Evolutionary conservation across 1,284 basidiomycete species (phyloP), one percentile per base, ranked within the genome.

Genomic region (Puccinia hordei): DNA sequence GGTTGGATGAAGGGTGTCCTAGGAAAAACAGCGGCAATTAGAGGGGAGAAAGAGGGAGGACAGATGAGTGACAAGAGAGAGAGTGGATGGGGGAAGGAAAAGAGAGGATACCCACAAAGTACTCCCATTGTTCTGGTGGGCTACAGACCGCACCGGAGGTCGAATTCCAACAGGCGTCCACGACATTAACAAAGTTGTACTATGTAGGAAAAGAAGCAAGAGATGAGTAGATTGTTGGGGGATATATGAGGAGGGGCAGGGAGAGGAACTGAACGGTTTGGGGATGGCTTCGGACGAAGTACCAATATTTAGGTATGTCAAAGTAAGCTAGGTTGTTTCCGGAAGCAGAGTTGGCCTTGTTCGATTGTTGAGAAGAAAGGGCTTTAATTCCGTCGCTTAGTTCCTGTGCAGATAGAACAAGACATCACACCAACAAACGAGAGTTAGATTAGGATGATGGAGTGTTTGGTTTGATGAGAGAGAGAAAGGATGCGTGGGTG

Each of bases 1-100:
- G 22, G 63, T 44, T 30, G 75, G 63, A 57, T 77, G 75, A 38
- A 77, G 63, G 5, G 75, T 77, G 55, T 77, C 75, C 75, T 77
- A 35, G 13, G 15, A 6, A 9, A 22, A 4, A 27, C 35, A 49
- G 10, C 53, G 41, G 17, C 13, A 35, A 27, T 41, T 6, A 51
- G 22, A 22, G 51, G 44, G 41, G 33, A 51, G 17, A n/a, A 33
- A 44, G 53, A 33, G 6, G 38, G 41, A 24, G 9, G 35, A 63
- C 41, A 75, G 24, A 24, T 6, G 22, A 27, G 44, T 8, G 22
- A 2, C 15, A 57, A n/a, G n/a, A n/a, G n/a, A n/a, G n/a, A n/a
- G n/a, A n/a, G n/a, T n/a, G n/a, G 19, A 57, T 41, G 22, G 19
- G 24, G 9, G 17, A 49, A 4, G 17, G 15, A 59, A 22, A 2